These are phyloP conservation scores for Echinosophora koreensis DNA, from an alignment of 306 rosid genomes.

Conservation along the genomic window DNA sequence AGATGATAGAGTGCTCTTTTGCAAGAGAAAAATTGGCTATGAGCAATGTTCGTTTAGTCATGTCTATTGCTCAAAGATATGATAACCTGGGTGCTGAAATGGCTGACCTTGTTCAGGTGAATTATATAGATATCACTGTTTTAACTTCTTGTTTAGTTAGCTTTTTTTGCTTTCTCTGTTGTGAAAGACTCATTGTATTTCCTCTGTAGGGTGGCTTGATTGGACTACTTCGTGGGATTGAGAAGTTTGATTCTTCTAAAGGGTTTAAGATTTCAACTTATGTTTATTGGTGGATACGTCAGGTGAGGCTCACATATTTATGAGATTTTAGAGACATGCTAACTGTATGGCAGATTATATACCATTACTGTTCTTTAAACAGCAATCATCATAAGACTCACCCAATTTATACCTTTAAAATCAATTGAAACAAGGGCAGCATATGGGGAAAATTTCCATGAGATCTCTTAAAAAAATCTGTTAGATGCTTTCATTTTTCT, in stretches of 20 bases:
- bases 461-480: slow-evolving; percentile 33
- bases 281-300: slow-evolving; percentile 99
- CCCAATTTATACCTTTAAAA: slow-evolving; percentile 1
- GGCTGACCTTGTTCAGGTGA: slow-evolving; percentile 97
- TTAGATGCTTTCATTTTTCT: slow-evolving; percentile 11
- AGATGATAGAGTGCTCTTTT: slow-evolving; percentile 71
- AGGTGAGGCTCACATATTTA: slow-evolving; percentile 61
- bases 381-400: slow-evolving; percentile 1
- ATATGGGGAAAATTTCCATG: slow-evolving; percentile 30
- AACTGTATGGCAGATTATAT: slow-evolving; percentile 4
- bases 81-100: slow-evolving; percentile 92
- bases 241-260: slow-evolving; percentile 92
- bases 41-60: slow-evolving; percentile 95
- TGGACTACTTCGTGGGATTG: slow-evolving; percentile 95
- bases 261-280: slow-evolving; percentile 96
- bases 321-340: slow-evolving; percentile 22
- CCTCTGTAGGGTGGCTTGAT: slow-evolving; percentile 87
- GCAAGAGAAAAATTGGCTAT: slow-evolving; percentile 93
- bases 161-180: slow-evolving; percentile 22
- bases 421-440: slow-evolving; percentile 16
- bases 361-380: slow-evolving; percentile 18
- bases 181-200: slow-evolving; percentile 28
- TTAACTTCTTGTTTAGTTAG: slow-evolving; percentile 21
- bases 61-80: slow-evolving; percentile 95
- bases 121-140: slow-evolving; percentile 16